Evolutionary conservation across 345 rosid species (phyloP).

Genomic region (Pistacia integerrima): DNA sequence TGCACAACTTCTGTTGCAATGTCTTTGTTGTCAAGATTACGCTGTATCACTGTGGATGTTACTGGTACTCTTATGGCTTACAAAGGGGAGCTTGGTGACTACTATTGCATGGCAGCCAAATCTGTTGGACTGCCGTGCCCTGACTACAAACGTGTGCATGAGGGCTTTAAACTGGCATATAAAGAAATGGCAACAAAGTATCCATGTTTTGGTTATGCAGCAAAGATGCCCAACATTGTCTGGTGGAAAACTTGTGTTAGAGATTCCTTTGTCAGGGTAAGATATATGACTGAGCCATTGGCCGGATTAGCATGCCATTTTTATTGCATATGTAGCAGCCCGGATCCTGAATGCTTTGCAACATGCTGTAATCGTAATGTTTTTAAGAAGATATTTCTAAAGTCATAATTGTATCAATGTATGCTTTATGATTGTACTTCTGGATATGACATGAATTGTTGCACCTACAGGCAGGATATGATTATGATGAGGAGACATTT

Average conservation of each 20-base stretch:
- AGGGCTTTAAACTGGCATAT: conserved; percentile 90
- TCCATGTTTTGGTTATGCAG: conserved; percentile 88
- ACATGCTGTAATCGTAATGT: conserved; percentile 5
- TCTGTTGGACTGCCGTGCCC: conserved; percentile 91
- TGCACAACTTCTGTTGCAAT: conserved; percentile 31
- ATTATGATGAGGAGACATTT: conserved; percentile 87
- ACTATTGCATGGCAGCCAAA: conserved; percentile 99
- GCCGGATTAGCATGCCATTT: neutral
- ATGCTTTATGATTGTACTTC: neutral
- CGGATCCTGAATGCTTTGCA: neutral
- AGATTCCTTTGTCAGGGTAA: conserved; percentile 81
- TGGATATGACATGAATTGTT: conserved; percentile 5
- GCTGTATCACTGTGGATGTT: conserved; percentile 93
- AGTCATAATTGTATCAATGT: neutral
- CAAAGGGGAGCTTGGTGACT: conserved; percentile 98
- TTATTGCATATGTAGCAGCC: neutral
- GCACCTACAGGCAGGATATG: conserved; percentile 83
- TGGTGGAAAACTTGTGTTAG: conserved; percentile 97
- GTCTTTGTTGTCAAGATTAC: conserved; percentile 67
- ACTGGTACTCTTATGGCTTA: conserved; percentile 97
- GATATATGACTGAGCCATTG: conserved; percentile 10
- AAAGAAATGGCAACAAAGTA: conserved; percentile 82
- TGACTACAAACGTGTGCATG: conserved; percentile 84
- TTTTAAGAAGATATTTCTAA: neutral
- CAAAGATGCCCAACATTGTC: conserved; percentile 81